Conservation (phyloP, 352 stramenopile genomes). For the Globisporangium carolinianum region DNA sequence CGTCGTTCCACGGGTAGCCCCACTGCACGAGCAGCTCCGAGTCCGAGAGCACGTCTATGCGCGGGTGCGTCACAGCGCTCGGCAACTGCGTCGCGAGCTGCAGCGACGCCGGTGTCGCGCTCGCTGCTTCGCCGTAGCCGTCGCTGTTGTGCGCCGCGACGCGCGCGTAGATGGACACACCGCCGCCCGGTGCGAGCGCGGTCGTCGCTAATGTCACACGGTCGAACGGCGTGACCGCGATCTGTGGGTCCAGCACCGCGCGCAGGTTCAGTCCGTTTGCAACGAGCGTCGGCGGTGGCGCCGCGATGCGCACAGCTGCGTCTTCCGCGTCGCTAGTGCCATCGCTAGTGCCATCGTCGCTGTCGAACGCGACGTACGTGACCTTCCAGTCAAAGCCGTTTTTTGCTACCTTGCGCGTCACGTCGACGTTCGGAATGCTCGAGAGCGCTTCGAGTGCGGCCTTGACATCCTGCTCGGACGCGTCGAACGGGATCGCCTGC, state of each 20-base stretch:
- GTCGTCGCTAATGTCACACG: conserved; percentile 27
- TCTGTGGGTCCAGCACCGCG: conserved; percentile 33
- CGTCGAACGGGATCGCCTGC: conserved; percentile 85
- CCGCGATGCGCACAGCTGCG: no score
- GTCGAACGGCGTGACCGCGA: conserved; percentile 52
- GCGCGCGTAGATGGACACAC: conserved; percentile 51
- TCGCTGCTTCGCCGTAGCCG: conserved; percentile 33
- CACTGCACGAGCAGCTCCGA: conserved; percentile 75
- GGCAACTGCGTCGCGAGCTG: conserved; percentile 53
- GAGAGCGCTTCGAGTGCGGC: conserved; percentile 88
- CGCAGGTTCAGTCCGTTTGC: conserved; percentile 47
- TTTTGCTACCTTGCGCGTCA: conserved; percentile 72
- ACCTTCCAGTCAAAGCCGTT: conserved; percentile 90
- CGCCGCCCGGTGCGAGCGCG: conserved; percentile 14
- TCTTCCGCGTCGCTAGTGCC: no score
- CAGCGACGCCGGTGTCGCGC: conserved; percentile 34
- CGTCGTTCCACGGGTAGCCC: conserved; percentile 36
- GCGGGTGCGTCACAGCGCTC: conserved; percentile 20
- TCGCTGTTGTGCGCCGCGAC: conserved; percentile 53
- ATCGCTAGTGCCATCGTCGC: neutral
- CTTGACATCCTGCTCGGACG: conserved; percentile 88
- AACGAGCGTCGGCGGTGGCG: conserved; percentile 4
- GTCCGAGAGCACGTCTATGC: conserved; percentile 44
- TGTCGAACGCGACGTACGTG: conserved; percentile 87
- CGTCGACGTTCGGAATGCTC: conserved; percentile 85